phyloP scores from a whole-genome alignment of 1,284 basidiomycete genomes.

The Fistulinella staudtii region DNA sequence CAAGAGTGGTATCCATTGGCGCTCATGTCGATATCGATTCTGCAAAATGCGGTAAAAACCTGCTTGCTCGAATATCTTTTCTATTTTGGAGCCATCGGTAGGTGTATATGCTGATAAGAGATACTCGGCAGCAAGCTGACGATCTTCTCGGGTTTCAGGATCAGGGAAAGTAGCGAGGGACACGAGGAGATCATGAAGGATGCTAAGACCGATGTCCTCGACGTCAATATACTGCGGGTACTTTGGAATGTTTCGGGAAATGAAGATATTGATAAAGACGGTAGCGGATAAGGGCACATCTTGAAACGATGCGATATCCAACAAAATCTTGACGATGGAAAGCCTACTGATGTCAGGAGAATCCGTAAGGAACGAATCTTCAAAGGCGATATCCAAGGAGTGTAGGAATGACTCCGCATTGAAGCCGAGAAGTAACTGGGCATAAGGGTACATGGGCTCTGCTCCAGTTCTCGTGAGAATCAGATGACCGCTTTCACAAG shows the following conservation, averaged over 20 bases:
- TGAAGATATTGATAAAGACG: constrained; percentile 91
- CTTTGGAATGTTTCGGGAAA: constrained; percentile 95
- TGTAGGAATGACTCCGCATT: constrained; percentile 96
- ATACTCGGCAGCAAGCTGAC: constrained; percentile 93
- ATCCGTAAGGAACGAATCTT: constrained; percentile 86
- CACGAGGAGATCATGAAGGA: constrained; percentile 74
- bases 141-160: constrained; percentile 83
- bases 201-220: constrained; percentile 35
- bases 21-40: constrained; percentile 72
- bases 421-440: constrained; percentile 79
- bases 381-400: constrained; percentile 91
- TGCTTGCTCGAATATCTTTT: constrained; percentile 73
- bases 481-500: constrained; percentile 68
- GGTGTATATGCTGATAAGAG: constrained; percentile 92
- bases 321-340: constrained; percentile 79
- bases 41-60: constrained; percentile 91
- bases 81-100: constrained; percentile 66
- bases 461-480: constrained; percentile 66
- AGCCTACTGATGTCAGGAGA: constrained; percentile 69
- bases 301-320: constrained; percentile 69
- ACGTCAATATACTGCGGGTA: constrained; percentile 83
- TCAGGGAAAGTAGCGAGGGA: constrained; percentile 67
- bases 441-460: constrained; percentile 87
- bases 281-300: constrained; percentile 58
- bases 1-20: constrained; percentile 73